Base-by-base conservation (phyloP, 805 yeast genomes). In the Priceomyces fermenticarens region DNA sequence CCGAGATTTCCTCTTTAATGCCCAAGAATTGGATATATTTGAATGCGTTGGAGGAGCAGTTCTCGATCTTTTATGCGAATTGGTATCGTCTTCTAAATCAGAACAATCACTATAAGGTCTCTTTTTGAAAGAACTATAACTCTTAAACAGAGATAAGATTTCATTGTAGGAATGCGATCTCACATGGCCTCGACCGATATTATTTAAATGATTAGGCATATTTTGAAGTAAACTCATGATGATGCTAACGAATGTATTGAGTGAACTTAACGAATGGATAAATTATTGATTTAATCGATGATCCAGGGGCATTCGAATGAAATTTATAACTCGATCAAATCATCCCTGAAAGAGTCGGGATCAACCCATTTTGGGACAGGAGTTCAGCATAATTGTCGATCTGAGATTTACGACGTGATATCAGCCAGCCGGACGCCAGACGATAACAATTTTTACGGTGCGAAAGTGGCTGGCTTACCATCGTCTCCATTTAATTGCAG, bases 1-100 rank as follows among this genome's bases (percentile, higher is more conserved):
- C 35, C 57, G 50, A 3, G 65, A 46, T 46, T 61, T 54, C 8
- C 25, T 20, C 25, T 20, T 20, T 20, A 20, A 5, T 20, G 25
- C 10, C 32, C 20, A 32, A 15, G 15, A 27, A 10, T n/a, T 27
- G 20, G 13, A 27, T 16, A 5, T 32, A 41, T 7, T 52, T n/a
- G 67, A 70, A 9, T 68, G 67, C 12, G 72, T 67, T 10, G 76
- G 72, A 27, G 77, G 76, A 3, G 76, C 75, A 8, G 76, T 70
- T 51, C 67, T 60, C n/a, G 73, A 60, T 37, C 73, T 56, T 50
- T 72, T 72, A 33, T 32, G 39, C 45, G 9, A 48, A 32, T 33
- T 43, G 43, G 40, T 4, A 15, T 16, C 5, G 20, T 37, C 17
- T 23, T 15, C 3, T 17, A 15, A 11, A 27, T 39, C 13, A 36